Evolutionary conservation across 441 rosid genomes (phyloP).

Genomic region (Breynia disticha): DNA sequence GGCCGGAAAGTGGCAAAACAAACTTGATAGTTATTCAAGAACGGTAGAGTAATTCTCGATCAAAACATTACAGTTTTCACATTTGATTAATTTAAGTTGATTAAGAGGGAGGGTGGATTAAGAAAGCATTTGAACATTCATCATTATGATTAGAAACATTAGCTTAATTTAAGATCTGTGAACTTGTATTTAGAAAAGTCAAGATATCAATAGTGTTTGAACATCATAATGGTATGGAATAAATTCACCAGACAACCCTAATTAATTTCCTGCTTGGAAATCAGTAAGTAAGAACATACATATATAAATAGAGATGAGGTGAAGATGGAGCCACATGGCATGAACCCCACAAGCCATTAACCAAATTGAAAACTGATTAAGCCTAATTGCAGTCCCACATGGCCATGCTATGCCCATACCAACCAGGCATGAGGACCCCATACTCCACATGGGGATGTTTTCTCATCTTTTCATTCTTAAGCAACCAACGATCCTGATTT

Average conservation of each 20-base stretch:
- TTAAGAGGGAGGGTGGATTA: no score
- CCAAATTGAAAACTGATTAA: not conserved
- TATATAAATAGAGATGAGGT: no score
- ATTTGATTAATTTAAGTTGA: not conserved
- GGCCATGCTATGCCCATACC: conserved; percentile 30
- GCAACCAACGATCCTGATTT: conserved; percentile 24
- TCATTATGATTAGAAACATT: not conserved
- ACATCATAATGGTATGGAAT: no score
- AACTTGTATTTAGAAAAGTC: not conserved
- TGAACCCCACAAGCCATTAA: not conserved
- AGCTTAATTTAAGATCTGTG: not conserved
- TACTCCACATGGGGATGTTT: conserved; percentile 36
- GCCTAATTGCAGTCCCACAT: not conserved
- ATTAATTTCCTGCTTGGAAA: no score
- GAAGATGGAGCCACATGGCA: no score
- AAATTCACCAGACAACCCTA: no score
- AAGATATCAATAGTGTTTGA: no score
- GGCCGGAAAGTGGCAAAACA: no score
- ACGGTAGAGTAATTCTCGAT: not conserved
- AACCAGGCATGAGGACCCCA: conserved; percentile 27
- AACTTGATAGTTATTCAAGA: no score
- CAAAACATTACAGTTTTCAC: not conserved
- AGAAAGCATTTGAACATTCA: not conserved
- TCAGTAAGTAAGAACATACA: no score
- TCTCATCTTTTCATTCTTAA: conserved; percentile 7